Base-by-base conservation (phyloP, 371 early-diverging fungal genomes). In the Mycotypha africana region DNA sequence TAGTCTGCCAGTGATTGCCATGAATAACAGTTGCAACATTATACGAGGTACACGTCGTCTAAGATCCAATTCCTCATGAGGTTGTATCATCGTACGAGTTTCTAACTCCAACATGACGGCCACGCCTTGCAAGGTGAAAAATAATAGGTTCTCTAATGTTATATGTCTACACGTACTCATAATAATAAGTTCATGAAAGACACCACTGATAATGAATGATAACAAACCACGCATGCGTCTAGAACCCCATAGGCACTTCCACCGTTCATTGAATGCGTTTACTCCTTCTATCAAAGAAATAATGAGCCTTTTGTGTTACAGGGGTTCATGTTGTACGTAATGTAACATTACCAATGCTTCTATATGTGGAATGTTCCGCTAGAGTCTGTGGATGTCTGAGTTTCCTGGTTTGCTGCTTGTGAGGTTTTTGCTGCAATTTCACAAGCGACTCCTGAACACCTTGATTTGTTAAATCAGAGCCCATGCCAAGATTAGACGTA, bases 161-260 rank as follows among this genome's bases (percentile, higher is more conserved):
- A 69, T 43, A 16, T 39, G 42, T 37, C 70, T 45, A 51, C 60
- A 58, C 11, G 50, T 35, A 37, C 58, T 54, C 53, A 62, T 60
- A 20, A 69, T 58, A 20, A 69, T 49, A 37, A 65, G 24, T 35
- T 69, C 70, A 41, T 69, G 70, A 16, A 69, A 60, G 0, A 53
- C 9, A 6, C 70, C 70, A 21, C 70, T 69, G 9, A 62, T 28
- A 16, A 69, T 30, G 33, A 69, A 69, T 12, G 56, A 34, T 10
- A 55, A 15, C 1, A 69, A 25, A 0, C 69, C 65, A 15, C 44
- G 38, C 21, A 56, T 47, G 3, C 32, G 25, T 23, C 35, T 37
- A 36, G 42, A 45, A 16, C 39, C 9, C 38, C 42, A 47, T n/a
- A n/a, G n/a, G n/a, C n/a, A n/a, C n/a, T n/a, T n/a, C n/a, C n/a